phyloP scores from a whole-genome alignment of 352 stramenopile genomes.

The Phytopythium oedochilum region DNA sequence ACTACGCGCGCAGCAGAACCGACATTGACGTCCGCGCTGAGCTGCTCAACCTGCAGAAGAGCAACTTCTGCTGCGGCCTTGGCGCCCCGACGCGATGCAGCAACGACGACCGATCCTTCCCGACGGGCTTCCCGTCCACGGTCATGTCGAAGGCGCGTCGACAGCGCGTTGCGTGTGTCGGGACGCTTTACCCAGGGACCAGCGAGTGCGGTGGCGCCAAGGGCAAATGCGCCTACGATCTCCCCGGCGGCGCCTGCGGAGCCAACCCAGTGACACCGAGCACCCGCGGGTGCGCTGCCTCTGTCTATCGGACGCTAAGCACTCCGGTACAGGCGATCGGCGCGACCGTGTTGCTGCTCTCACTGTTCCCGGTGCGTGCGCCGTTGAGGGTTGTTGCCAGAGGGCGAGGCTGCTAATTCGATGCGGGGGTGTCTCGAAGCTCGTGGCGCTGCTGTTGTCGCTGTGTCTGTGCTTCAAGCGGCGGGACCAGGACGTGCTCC shows the following conservation, averaged over 20 bases:
- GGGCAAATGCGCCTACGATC: slow-evolving; percentile 46
- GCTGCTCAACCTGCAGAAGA: slow-evolving; percentile 56
- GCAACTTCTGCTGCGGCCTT: slow-evolving; percentile 69
- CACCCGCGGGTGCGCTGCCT: slow-evolving; percentile 51
- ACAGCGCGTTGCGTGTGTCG: slow-evolving; percentile 25
- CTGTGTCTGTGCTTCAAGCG: slow-evolving; percentile 72
- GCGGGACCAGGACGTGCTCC: slow-evolving; percentile 64
- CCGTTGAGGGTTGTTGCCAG: neutral
- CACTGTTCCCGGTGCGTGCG: slow-evolving; percentile 45
- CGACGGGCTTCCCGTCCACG: slow-evolving; percentile 31
- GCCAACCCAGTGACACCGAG: slow-evolving; percentile 40
- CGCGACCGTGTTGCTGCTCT: slow-evolving; percentile 23
- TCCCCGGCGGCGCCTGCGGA: slow-evolving; percentile 57
- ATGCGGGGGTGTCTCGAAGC: slow-evolving; percentile 3
- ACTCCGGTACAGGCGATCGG: slow-evolving; percentile 40
- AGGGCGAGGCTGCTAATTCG: neutral
- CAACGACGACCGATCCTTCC: slow-evolving; percentile 41
- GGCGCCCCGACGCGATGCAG: slow-evolving; percentile 46
- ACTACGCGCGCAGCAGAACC: slow-evolving; percentile 38
- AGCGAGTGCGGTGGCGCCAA: slow-evolving; percentile 36
- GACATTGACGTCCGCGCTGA: slow-evolving; percentile 40
- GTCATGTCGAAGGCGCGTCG: slow-evolving; percentile 10
- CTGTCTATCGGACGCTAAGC: slow-evolving; percentile 35
- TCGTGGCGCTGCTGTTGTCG: slow-evolving; percentile 39
- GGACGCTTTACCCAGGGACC: slow-evolving; percentile 34